Evolutionary conservation across 2,329 filamentous ascomycete species (phyloP).

Genomic region (Gaeumannomyces sp.): DNA sequence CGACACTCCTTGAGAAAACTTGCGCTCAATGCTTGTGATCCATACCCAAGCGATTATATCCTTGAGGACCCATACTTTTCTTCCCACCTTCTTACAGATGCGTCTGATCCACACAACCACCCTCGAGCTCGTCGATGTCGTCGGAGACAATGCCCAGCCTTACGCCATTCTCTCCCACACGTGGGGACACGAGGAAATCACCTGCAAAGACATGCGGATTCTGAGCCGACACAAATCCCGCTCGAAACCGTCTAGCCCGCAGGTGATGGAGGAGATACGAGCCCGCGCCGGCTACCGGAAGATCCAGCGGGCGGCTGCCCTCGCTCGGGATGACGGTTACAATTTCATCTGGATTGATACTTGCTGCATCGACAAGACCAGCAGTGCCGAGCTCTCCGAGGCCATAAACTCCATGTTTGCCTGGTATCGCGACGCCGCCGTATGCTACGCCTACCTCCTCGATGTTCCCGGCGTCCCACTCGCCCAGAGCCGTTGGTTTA

Average conservation of each 20-base stretch:
- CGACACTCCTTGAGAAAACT: too few species aligned
- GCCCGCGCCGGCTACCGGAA: not conserved
- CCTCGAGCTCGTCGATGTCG: slow-evolving; percentile 10
- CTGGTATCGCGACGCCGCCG: too few species aligned
- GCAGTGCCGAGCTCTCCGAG: slow-evolving; percentile 7
- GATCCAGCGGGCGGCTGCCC: not conserved
- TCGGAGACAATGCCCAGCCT: slow-evolving; percentile 15
- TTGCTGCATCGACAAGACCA: slow-evolving; percentile 10
- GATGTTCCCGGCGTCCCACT: too few species aligned
- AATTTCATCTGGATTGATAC: slow-evolving; percentile 8
- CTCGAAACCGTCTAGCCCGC: too few species aligned
- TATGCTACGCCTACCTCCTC: too few species aligned
- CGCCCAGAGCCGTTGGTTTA: too few species aligned
- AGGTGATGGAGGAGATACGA: not conserved
- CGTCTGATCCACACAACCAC: slow-evolving; percentile 14
- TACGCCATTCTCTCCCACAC: slow-evolving; percentile 29
- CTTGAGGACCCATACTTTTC: too few species aligned
- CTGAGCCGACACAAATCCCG: not conserved
- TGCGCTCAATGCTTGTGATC: too few species aligned
- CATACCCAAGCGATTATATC: too few species aligned
- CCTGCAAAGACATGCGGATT: slow-evolving; percentile 13
- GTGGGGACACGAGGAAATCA: slow-evolving; percentile 24
- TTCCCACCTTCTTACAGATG: slow-evolving; percentile 8
- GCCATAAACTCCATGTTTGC: not conserved
- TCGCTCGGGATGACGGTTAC: not conserved